Evolutionary conservation across 768 basidiomycete species (phyloP), one percentile per base, ranked within the genome.

Genomic region (Termitomyces sp.): DNA sequence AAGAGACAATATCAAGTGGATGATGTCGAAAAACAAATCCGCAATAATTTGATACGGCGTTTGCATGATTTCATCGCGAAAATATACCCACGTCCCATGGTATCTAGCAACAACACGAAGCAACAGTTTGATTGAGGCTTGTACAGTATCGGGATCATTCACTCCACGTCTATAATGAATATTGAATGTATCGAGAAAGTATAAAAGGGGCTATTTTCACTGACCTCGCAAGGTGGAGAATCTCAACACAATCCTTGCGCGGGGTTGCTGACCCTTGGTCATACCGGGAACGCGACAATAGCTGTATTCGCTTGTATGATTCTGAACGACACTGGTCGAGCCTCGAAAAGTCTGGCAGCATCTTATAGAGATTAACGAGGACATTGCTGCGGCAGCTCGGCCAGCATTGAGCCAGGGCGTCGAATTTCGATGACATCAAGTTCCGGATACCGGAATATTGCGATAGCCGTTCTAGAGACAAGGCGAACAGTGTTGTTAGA

Each of bases 11-110:
- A 20, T n/a, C 12, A 20, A 33, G 12, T 12, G n/a, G 18, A 52
- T 20, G 12, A 51, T 51, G 50, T 51, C 32, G 9, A 51, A 51
- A n/a, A 51, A 51, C 50, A 51, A 51, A 35, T 52, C 50, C n/a
- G n/a, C 35, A 20, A 52, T 52, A 2, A 52, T 36, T 20, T 36
- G 33, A 52, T 52, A 52, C 11, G 33, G 50, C 35, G 35, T 51
- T 18, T 7, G 35, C 50, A 51, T 51, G 18, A 51, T 52, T 36
- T 52, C 50, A 16, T 52, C 18, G 33, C n/a, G 50, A 36, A 52
- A 35, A 24, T 39, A 38, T 18, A 54, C 38, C 52, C 38, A 54
- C 3, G 52, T 39, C 22, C 18, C 22, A 1, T 3, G 22, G 3
- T 52, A 5, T 13, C 7, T 38, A 5, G 3, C 13, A 16, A 54